Evolutionary conservation across 1,284 basidiomycete species (phyloP), one percentile per base, ranked within the genome.

Genomic region (Hemileia vastatrix): DNA sequence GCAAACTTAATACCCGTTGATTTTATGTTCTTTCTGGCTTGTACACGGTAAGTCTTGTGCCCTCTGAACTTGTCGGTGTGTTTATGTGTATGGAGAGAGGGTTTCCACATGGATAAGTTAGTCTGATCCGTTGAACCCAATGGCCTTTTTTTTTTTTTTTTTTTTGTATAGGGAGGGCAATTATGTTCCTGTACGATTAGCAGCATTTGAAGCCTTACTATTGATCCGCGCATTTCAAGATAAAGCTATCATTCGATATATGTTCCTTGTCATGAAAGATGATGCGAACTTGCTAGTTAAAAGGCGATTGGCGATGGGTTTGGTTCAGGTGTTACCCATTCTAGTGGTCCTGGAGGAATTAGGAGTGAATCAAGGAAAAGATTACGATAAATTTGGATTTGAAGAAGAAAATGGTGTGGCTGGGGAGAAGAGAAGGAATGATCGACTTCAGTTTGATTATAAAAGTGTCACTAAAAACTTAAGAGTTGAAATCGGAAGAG

Each of bases 121-220:
- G 5, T 8, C 21, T 3, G 15, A 36, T 8, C 19, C 51, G 23
- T 31, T 11, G 13, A 33, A 36, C 52, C 21, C 52, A 31, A 36
- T 23, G 9, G 21, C n/a, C 45, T 15, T 8, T 11, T 24, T 44
- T 65, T n/a, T 63, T 9, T 49, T 32, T 31, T 33, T 53, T 19
- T 57, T 45, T 50, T 56, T 49, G 47, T 67, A 15, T 67, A 91
- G 91, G 21, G 90, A 94, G 76, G 93, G 92, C 48, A 95, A 95
- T 73, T 93, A 88, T 70, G 86, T 86, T 3, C 88, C 91, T 69
- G 86, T 98, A 33, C 87, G 95, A 31, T 81, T 91, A 55, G 84
- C 88, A 2, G 94, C 95, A 2, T 93, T 98, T 70, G 92, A 98
- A 75, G 88, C 88, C 19, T 81, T 99, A 3, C 86, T 98, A 77